Conservation (phyloP, 805 yeast genomes). For the Candida quercuum region DNA sequence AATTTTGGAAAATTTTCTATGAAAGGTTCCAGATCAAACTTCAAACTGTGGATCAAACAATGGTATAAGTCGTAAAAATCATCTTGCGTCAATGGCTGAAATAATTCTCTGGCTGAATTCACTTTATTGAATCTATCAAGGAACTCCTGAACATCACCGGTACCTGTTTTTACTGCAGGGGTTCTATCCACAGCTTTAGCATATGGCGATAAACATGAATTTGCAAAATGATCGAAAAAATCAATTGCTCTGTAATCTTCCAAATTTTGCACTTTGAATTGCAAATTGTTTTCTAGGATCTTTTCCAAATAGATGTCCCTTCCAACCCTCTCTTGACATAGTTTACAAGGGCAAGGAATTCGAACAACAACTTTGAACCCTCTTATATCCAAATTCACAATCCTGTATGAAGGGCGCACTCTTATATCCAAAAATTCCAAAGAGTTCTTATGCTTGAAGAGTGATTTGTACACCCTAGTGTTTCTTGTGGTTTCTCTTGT, state of each 20-base stretch:
- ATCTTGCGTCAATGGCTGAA: slow-evolving; percentile 23
- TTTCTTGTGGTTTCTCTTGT: slow-evolving; percentile 26
- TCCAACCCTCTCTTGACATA: slow-evolving; percentile 20
- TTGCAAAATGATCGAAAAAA: slow-evolving; percentile 31
- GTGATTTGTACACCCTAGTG: slow-evolving; percentile 29
- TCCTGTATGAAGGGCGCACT: slow-evolving; percentile 15
- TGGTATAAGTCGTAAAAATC: slow-evolving; percentile 32
- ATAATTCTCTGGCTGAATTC: slow-evolving; percentile 15
- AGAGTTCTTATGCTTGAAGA: slow-evolving; percentile 27
- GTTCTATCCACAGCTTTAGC: slow-evolving; percentile 38
- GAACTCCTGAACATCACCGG: slow-evolving; percentile 30
- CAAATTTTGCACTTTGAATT: slow-evolving; percentile 22
- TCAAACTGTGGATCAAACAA: slow-evolving; percentile 33
- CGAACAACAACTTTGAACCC: slow-evolving; percentile 9
- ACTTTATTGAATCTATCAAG: slow-evolving; percentile 21
- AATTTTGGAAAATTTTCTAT: slow-evolving; percentile 27
- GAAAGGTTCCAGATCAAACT: slow-evolving; percentile 30
- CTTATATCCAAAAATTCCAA: slow-evolving; percentile 35
- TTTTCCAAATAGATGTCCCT: slow-evolving; percentile 29
- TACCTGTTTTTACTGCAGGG: slow-evolving; percentile 38
- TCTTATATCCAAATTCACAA: slow-evolving; percentile 17
- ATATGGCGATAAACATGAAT: slow-evolving; percentile 32
- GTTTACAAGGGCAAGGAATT: slow-evolving; percentile 16
- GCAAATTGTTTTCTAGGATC: slow-evolving; percentile 27
- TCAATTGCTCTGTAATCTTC: slow-evolving; percentile 29